Conservation (phyloP, 371 early-diverging fungal species). For the Encephalitozoon romaleae region DNA sequence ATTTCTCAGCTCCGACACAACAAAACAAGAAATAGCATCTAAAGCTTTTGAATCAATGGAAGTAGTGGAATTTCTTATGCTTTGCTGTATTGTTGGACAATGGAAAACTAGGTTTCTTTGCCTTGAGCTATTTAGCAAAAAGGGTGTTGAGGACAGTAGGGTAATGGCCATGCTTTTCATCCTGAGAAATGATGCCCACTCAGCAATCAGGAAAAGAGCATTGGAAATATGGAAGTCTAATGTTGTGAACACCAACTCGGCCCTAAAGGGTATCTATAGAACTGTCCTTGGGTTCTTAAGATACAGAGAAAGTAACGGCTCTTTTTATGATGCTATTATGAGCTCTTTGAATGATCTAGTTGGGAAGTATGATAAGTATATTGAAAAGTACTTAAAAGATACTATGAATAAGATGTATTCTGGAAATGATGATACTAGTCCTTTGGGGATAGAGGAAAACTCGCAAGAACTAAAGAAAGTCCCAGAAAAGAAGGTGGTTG, state of each 20-base stretch:
- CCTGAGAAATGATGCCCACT: slow-evolving; percentile 25
- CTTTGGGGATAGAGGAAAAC: neutral
- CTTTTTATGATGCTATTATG: neutral
- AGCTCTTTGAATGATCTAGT: neutral
- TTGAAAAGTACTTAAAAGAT: neutral
- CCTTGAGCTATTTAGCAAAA: neutral
- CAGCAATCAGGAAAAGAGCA: slow-evolving; percentile 29
- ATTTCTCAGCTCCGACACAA: neutral
- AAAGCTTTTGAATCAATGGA: slow-evolving; percentile 22
- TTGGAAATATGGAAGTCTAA: slow-evolving; percentile 21
- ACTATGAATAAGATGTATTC: neutral
- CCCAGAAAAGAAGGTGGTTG: neutral
- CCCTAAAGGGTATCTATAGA: neutral
- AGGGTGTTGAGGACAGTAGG: neutral
- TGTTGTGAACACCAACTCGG: slow-evolving; percentile 27
- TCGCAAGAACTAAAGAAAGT: neutral
- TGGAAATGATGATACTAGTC: neutral
- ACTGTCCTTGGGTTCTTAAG: slow-evolving; percentile 9
- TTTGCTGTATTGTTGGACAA: neutral
- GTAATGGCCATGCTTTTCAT: slow-evolving; percentile 22
- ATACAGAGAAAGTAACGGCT: neutral
- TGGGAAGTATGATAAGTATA: neutral
- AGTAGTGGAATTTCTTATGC: neutral
- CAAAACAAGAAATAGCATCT: slow-evolving; percentile 2
- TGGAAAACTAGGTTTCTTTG: neutral